Base-by-base conservation (phyloP, 352 stramenopile species). In the Phytophthora sp. region DNA sequence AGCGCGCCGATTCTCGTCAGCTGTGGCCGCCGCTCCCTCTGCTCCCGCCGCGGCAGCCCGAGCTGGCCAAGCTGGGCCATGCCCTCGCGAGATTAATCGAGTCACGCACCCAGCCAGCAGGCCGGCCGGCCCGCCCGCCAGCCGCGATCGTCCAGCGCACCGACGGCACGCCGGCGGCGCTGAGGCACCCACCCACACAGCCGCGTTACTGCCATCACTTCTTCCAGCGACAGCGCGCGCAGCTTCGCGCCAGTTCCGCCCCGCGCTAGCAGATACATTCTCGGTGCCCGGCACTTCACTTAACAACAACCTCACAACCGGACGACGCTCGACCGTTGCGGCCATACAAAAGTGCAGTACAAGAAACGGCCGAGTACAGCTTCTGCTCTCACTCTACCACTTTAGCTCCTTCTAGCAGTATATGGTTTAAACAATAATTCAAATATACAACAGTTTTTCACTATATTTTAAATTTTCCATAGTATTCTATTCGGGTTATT, bases 21-120 rank as follows among this genome's bases (percentile, higher is more conserved):
- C 26, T 0, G 38, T 52, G 26, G 31, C 41, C 34, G 45, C 35
- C 51, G 44, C 59, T 62, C 60, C 61, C 60, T 63, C 60, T 69
- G 23, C 43, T 49, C 48, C 30, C 26, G 38, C n/a, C 26, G 9
- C 28, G 43, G 17, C 28, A 23, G 26, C 20, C 28, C 27, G 17
- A 55, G 43, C 48, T 52, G 30, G 46, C 48, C 46, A 59, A 54
- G 27, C 38, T 57, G 57, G 18, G 35, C 30, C 54, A 27, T 13
- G 20, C 39, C 18, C 39, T 24, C 4, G 21, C 15, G 12, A 27
- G 44, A 27, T 57, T 44, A 57, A 44, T 57, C 18, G 35, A 56
- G 44, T 6, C 21, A 44, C 24, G 7, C n/a, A n/a, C n/a, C n/a
- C 30, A 13, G 35, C 15, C n/a, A 11, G 35, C 15, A 42, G 15